Conservation (phyloP, 2,329 filamentous ascomycete genomes). For the Xylaria sp. region DNA sequence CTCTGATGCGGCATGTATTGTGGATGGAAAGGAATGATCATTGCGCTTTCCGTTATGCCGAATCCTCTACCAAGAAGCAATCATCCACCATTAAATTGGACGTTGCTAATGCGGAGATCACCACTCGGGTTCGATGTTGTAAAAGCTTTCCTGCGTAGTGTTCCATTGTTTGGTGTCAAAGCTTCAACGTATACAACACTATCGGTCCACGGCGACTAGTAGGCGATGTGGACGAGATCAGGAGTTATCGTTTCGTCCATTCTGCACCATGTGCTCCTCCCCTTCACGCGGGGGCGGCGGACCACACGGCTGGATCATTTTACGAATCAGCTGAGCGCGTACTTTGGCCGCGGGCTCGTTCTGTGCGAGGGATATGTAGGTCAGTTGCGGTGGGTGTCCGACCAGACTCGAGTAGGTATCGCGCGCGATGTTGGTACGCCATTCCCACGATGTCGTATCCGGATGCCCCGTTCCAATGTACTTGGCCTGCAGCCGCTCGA, state of each 20-base stretch:
- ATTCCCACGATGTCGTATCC: constrained; percentile 97
- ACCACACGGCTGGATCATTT: constrained; percentile 73
- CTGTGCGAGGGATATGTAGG: constrained; percentile 89
- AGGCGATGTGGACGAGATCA: constrained; percentile 17
- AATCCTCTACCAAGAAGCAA: neutral
- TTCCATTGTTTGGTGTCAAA: neutral
- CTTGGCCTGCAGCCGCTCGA: constrained; percentile 94
- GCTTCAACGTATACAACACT: neutral
- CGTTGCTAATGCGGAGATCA: neutral
- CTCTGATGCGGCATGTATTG: neutral
- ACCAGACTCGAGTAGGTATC: constrained; percentile 91
- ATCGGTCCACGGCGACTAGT: neutral
- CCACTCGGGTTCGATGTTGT: neutral
- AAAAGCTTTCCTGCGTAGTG: neutral
- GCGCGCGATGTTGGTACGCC: constrained; percentile 93
- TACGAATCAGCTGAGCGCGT: constrained; percentile 81
- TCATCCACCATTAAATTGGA: neutral
- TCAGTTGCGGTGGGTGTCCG: constrained; percentile 87
- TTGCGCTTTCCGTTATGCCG: neutral
- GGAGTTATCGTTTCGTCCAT: constrained; percentile 30
- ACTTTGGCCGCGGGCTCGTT: constrained; percentile 86
- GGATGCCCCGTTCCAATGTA: constrained; percentile 96
- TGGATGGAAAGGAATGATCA: neutral
- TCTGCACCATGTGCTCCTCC: constrained; percentile 48
- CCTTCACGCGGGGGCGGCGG: constrained; percentile 67